Evolutionary conservation across 306 rosid species (phyloP).

Genomic region (Quercus parvula): DNA sequence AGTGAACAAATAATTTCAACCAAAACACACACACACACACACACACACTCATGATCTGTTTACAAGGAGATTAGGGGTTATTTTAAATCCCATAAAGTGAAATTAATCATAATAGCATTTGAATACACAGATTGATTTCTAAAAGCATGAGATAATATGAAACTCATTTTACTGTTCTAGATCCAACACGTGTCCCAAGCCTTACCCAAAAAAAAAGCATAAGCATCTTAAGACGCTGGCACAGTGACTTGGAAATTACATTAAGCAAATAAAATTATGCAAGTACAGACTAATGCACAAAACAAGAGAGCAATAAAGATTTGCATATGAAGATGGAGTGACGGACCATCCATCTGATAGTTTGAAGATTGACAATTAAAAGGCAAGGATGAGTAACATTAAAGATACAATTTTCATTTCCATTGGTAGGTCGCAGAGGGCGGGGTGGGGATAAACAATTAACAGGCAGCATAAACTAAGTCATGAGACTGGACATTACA

Average conservation of each 20-base stretch:
- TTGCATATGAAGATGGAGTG: slow-evolving; percentile 3
- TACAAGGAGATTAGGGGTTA: no score
- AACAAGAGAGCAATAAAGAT: slow-evolving; percentile 5
- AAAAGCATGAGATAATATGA: no score
- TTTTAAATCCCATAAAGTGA: no score
- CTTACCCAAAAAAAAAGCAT: no score
- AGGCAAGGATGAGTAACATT: slow-evolving; percentile 24
- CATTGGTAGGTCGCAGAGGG: neutral
- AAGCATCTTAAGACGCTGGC: neutral
- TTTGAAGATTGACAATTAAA: slow-evolving; percentile 24
- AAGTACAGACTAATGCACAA: slow-evolving; percentile 11
- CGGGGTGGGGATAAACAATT: neutral
- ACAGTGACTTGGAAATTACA: neutral
- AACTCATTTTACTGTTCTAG: neutral
- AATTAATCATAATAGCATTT: no score
- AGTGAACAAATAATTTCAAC: no score
- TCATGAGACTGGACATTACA: slow-evolving; percentile 10
- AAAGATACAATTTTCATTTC: slow-evolving; percentile 28
- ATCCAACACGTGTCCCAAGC: neutral
- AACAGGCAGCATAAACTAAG: slow-evolving; percentile 18
- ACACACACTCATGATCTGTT: no score
- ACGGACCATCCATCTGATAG: slow-evolving; percentile 23
- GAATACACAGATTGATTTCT: no score
- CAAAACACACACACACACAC: no score
- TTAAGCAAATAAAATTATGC: neutral